These are phyloP conservation scores for Bruguiera sexangula DNA, from an alignment of 345 rosid genomes.

Conservation along the genomic window DNA sequence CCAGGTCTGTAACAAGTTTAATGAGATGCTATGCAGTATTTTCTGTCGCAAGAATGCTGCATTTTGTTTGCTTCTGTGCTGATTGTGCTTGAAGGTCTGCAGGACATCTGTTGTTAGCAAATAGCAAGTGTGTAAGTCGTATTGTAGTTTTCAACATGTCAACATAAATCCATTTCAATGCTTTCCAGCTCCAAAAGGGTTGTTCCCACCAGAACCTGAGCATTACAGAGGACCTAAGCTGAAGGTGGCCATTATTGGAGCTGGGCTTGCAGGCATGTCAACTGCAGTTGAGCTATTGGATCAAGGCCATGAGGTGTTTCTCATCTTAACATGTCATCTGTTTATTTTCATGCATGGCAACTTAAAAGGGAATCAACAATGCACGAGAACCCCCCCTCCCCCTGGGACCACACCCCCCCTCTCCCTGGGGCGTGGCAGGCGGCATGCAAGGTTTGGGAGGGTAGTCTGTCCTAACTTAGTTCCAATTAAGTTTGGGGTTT, in stretches of 20 bases:
- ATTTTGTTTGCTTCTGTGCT: too few species aligned
- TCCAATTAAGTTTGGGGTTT: too few species aligned
- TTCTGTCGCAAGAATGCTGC: too few species aligned
- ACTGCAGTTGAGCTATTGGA: slow-evolving; percentile 94
- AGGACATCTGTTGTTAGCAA: not conserved
- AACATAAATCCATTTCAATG: slow-evolving; percentile 16
- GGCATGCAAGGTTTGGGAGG: too few species aligned
- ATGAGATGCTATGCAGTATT: too few species aligned
- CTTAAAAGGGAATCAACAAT: too few species aligned
- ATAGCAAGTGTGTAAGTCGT: not conserved
- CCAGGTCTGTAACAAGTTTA: too few species aligned
- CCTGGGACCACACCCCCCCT: too few species aligned
- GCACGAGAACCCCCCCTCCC: too few species aligned
- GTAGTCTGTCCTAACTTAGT: too few species aligned
- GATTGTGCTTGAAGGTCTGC: too few species aligned
- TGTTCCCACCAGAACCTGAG: slow-evolving; percentile 95
- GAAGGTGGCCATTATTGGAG: slow-evolving; percentile 95
- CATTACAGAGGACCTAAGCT: slow-evolving; percentile 90
- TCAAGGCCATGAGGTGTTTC: slow-evolving; percentile 91
- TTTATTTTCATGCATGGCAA: not conserved
- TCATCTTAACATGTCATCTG: not conserved
- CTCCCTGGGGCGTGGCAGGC: too few species aligned
- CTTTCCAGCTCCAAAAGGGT: slow-evolving; percentile 87
- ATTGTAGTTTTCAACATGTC: slow-evolving; percentile 2
- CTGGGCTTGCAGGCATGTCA: slow-evolving; percentile 99